Percentiles rank a stretch among this genome's conserved stretches.
These are phyloP conservation scores for Fraxinus ornus DNA, from an alignment of 305 asterid genomes.

Conservation along the genomic window DNA sequence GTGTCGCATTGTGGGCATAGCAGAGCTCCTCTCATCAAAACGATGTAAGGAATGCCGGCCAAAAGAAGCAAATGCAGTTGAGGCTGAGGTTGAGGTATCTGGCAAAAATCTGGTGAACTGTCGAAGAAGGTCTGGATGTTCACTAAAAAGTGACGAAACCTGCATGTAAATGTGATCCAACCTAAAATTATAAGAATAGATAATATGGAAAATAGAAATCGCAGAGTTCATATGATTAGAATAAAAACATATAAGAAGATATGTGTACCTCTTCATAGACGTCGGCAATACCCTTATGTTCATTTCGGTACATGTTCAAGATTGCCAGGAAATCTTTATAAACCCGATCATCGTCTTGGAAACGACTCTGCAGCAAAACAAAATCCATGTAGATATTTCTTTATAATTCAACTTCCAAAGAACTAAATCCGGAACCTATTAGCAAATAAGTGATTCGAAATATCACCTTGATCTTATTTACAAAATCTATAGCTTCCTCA, in stretches of 20 bases:
- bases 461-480: slow-evolving; percentile 80
- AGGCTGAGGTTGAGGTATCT: slow-evolving; percentile 65
- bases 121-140: slow-evolving; percentile 83
- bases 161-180: slow-evolving; percentile 32
- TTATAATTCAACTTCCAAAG: slow-evolving; percentile 10
- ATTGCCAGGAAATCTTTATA: slow-evolving; percentile 93
- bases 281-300: slow-evolving; percentile 87
- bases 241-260: slow-evolving; percentile 13
- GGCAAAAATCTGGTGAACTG: slow-evolving; percentile 95
- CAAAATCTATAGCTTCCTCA: slow-evolving; percentile 87
- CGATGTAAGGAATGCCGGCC: slow-evolving; percentile 59
- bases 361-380: slow-evolving; percentile 68
- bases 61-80: slow-evolving; percentile 57
- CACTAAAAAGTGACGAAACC: slow-evolving; percentile 84
- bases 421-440: slow-evolving; percentile 15
- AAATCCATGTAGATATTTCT: background rate
- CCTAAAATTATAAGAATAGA: slow-evolving; percentile 17
- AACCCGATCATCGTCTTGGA: slow-evolving; percentile 83
- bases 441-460: slow-evolving; percentile 12
- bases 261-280: slow-evolving; percentile 85
- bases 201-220: background rate
- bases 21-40: slow-evolving; percentile 72
- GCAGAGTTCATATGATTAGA: background rate
- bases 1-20: slow-evolving; percentile 55
- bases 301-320: slow-evolving; percentile 94